Evolutionary conservation across 2,329 filamentous ascomycete genomes (phyloP), one percentile per base, ranked within the genome.

Genomic region (Claviceps maximensis): DNA sequence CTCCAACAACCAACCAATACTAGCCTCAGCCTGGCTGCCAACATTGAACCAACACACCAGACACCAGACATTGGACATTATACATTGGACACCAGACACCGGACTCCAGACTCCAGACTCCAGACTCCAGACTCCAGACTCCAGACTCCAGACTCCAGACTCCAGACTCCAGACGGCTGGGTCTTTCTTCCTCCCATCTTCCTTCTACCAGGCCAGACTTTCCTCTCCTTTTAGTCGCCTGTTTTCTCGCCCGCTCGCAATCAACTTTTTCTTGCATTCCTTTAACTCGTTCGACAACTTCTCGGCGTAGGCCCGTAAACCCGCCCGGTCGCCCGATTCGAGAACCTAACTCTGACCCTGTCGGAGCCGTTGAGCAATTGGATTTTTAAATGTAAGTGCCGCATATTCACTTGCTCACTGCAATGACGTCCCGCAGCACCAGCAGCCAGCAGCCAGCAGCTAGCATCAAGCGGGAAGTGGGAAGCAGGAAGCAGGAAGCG

Each of bases 361-460:
- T 25, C 19, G n/a, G n/a, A n/a, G n/a, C n/a, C n/a, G n/a, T 47
- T 47, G 9, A 33, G 9, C 31, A 33, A 23, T 21, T 17, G 47
- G 36, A 21, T 53, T 29, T 41, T 50, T 17, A 15, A 31, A 47
- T 53, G 52, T 53, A 42, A 21, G 52, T 53, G 33, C 47, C 41
- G 45, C 38, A 53, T 19, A 49, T 53, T 53, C 25, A 25, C 47
- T 50, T 53, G 41, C 48, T 36, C 36, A 40, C 38, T 53, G 47
- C 42, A 25, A 46, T 29, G 31, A 50, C 19, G 31, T 9, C 41
- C 21, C 40, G 45, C 31, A 49, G 27, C 19, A 40, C 50, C 27
- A 25, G 6, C 33, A 36, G 6, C 33, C 33, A 36, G 36, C 36
- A n/a, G 36, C 36, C 12, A 38, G 33, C 13, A 2, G 10, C 29